Evolutionary conservation across 352 stramenopile species (phyloP).

Genomic region (Pseudoperonospora humuli): DNA sequence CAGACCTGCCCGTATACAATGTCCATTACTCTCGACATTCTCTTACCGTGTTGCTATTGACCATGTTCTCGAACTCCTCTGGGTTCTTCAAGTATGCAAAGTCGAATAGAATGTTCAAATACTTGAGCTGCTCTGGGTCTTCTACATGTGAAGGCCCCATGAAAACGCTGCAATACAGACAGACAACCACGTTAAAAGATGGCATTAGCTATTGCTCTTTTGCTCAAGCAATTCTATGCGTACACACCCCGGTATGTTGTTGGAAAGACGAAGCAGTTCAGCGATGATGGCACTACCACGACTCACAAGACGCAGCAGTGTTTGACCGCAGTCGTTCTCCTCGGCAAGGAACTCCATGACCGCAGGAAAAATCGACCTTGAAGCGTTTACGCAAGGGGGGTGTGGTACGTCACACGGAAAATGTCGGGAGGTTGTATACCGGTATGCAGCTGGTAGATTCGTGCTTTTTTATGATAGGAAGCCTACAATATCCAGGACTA

Average conservation of each 20-base stretch:
- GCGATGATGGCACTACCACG: slow-evolving; percentile 88
- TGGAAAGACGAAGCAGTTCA: slow-evolving; percentile 87
- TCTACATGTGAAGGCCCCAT: slow-evolving; percentile 81
- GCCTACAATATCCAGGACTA: too few species aligned
- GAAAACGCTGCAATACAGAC: slow-evolving; percentile 52
- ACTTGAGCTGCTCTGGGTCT: slow-evolving; percentile 86
- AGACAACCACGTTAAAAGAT: slow-evolving; percentile 6
- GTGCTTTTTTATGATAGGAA: too few species aligned
- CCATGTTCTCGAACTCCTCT: slow-evolving; percentile 91
- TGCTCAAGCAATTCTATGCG: not conserved
- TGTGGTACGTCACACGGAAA: too few species aligned
- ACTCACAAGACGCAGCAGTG: slow-evolving; percentile 88
- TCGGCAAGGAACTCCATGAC: slow-evolving; percentile 84
- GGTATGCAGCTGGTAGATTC: too few species aligned
- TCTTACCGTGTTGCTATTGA: slow-evolving; percentile 85
- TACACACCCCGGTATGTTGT: slow-evolving; percentile 83
- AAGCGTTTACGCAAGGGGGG: slow-evolving; percentile 10
- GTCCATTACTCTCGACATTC: not conserved
- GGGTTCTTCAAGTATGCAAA: slow-evolving; percentile 93
- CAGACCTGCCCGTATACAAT: not conserved
- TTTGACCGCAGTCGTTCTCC: slow-evolving; percentile 93
- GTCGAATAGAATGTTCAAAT: slow-evolving; percentile 92
- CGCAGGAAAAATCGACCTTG: slow-evolving; percentile 4
- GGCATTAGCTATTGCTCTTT: not conserved
- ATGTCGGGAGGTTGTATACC: too few species aligned